Conservation (phyloP, 106 monocot genomes). For the Triglochin maritima region DNA sequence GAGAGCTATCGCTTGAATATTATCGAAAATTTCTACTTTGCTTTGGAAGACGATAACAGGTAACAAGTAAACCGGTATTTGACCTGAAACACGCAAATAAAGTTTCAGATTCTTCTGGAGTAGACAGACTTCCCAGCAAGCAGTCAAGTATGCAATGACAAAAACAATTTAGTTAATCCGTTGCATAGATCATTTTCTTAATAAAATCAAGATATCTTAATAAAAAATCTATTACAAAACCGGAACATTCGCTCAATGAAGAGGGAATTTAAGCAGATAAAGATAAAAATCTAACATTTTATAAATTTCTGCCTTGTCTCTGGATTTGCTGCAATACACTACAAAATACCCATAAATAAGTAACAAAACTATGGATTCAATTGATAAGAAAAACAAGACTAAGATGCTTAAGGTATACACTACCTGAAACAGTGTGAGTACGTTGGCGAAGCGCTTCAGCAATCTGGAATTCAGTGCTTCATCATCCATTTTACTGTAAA, state of each 20-base stretch:
- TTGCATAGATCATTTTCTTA: neutral
- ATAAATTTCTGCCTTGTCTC: constrained; percentile 41
- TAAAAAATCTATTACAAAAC: neutral
- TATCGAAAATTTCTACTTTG: constrained; percentile 23
- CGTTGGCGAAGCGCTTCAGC: constrained; percentile 44
- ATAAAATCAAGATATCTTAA: neutral
- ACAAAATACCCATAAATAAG: constrained; percentile 1
- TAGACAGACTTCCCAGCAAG: neutral
- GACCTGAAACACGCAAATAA: constrained; percentile 12
- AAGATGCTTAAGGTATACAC: neutral
- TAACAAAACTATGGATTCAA: neutral
- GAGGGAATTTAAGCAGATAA: neutral
- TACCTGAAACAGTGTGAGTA: constrained; percentile 51
- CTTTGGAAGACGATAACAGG: constrained; percentile 32
- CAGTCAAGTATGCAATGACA: neutral
- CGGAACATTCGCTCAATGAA: neutral
- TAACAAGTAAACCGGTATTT: constrained; percentile 35
- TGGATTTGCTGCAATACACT: constrained; percentile 41
- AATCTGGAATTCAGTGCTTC: constrained; percentile 15
- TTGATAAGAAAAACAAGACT: neutral
- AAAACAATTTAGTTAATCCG: neutral
- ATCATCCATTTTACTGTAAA: constrained; percentile 24
- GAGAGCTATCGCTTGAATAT: constrained; percentile 31
- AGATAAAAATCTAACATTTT: constrained; percentile 17
- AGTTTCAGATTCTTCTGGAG: neutral